phyloP scores from a whole-genome alignment of 345 rosid species.

The Cardamine resedifolia region DNA sequence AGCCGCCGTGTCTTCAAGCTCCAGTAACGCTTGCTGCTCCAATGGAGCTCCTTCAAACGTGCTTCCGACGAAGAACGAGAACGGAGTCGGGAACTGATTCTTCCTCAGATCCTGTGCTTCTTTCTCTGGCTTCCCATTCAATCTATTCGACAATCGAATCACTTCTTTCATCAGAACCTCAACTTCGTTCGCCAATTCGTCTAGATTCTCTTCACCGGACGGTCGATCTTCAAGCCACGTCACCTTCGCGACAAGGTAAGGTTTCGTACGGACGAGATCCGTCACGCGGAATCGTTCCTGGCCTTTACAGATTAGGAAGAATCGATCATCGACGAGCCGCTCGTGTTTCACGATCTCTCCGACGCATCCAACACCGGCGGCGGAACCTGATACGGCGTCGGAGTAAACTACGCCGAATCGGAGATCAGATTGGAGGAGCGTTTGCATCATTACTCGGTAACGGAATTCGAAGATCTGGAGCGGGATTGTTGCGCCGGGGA shows the following conservation, averaged over 20 bases:
- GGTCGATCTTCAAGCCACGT: slow-evolving; percentile 96
- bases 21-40: slow-evolving; percentile 94
- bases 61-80: slow-evolving; percentile 92
- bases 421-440: slow-evolving; percentile 91
- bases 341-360: slow-evolving; percentile 94
- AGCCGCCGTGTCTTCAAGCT: slow-evolving; percentile 86
- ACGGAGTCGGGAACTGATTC: slow-evolving; percentile 89
- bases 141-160: slow-evolving; percentile 74
- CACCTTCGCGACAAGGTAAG: slow-evolving; percentile 85
- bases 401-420: slow-evolving; percentile 88
- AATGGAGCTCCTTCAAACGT: slow-evolving; percentile 88
- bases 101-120: slow-evolving; percentile 72
- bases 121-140: slow-evolving; percentile 83
- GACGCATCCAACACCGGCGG: slow-evolving; percentile 83
- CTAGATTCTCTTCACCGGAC: slow-evolving; percentile 77
- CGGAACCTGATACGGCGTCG: slow-evolving; percentile 68
- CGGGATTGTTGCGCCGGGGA: slow-evolving; percentile 93
- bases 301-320: slow-evolving; percentile 91
- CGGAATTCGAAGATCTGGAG: slow-evolving; percentile 98
- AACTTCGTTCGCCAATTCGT: slow-evolving; percentile 65
- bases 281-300: slow-evolving; percentile 93
- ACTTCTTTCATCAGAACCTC: slow-evolving; percentile 89
- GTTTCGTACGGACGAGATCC: slow-evolving; percentile 69
- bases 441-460: slow-evolving; percentile 97
- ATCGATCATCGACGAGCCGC: slow-evolving; percentile 85